Evolutionary conservation across 805 yeast species (phyloP), one percentile per base, ranked within the genome.

Genomic region (Candida taoyuanica): DNA sequence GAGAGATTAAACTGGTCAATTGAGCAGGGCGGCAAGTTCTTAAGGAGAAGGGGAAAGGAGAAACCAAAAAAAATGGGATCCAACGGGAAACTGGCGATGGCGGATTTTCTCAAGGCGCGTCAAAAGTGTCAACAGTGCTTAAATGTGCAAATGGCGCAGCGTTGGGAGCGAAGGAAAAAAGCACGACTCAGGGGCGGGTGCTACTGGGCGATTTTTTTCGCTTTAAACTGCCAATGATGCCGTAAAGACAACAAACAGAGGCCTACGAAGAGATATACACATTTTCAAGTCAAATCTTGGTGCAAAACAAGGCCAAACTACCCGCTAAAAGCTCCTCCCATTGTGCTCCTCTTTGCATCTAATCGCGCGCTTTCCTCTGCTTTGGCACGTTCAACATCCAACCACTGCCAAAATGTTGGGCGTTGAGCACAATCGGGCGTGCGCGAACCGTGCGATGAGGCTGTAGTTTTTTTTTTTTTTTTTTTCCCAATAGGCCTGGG

Each of bases 331-430:
- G 14, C 33, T 31, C 13, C n/a, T n/a, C n/a, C n/a, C n/a, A n/a
- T n/a, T n/a, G n/a, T n/a, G n/a, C n/a, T n/a, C n/a, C n/a, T n/a
- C n/a, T n/a, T n/a, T n/a, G n/a, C n/a, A n/a, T n/a, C n/a, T n/a
- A n/a, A n/a, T n/a, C n/a, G n/a, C n/a, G n/a, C n/a, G n/a, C n/a
- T n/a, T n/a, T n/a, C n/a, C n/a, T n/a, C 15, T 5, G 15, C 19
- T n/a, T 29, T 34, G 23, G 30, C 33, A 33, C 30, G 37, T 34
- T 34, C 33, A 28, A 23, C 29, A 32, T 34, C 35, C 43, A 39
- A 39, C 42, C 11, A 29, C 42, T 11, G 38, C 27, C 36, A 40
- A 40, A 40, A 40, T 44, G 47, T 44, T 44, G 47, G 47, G 47
- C 47, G 47, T 44, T 44, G 47, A 43, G 47, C 28, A 23, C 29